These are phyloP conservation scores for Hypomontagnella monticulosa DNA, from an alignment of 495 filamentous ascomycete genomes.

Conservation along the genomic window DNA sequence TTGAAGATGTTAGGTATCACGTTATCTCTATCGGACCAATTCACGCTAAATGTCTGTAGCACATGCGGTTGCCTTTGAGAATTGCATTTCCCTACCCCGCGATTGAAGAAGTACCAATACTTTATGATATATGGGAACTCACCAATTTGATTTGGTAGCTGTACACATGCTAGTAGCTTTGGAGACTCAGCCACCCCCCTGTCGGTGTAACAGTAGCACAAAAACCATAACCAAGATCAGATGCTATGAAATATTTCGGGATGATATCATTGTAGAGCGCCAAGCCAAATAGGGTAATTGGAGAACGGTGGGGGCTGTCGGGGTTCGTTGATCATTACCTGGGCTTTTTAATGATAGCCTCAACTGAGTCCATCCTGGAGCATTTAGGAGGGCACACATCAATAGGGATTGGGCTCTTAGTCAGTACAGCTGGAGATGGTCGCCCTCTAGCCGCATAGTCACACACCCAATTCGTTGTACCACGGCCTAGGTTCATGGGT, in stretches of 20 bases:
- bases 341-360: conserved; percentile 5
- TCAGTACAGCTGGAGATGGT: not conserved
- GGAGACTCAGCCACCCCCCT: conserved; percentile 15
- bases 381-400: not conserved
- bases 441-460: not conserved
- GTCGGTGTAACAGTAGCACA: conserved; percentile 30
- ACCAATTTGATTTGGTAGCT: not conserved
- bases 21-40: no score
- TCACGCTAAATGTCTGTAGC: no score
- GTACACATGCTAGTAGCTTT: conserved; percentile 7
- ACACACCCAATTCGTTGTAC: conserved; percentile 17
- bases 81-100: conserved; percentile 1
- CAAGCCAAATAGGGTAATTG: conserved; percentile 28
- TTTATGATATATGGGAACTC: not conserved
- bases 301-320: conserved; percentile 17
- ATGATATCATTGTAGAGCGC: conserved; percentile 40
- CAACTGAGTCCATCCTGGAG: not conserved
- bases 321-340: conserved; percentile 12
- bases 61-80: not conserved
- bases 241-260: conserved; percentile 19
- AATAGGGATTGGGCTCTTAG: not conserved
- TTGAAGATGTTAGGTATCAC: not conserved
- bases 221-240: conserved; percentile 22
- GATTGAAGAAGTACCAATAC: conserved; percentile 14
- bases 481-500: conserved; percentile 5